A percentile compares a stretch with the other conserved stretches of the same genome.
These are phyloP conservation scores for Crithidia brevicula DNA, from an alignment of 208 protist genomes.

Conservation along the genomic window DNA sequence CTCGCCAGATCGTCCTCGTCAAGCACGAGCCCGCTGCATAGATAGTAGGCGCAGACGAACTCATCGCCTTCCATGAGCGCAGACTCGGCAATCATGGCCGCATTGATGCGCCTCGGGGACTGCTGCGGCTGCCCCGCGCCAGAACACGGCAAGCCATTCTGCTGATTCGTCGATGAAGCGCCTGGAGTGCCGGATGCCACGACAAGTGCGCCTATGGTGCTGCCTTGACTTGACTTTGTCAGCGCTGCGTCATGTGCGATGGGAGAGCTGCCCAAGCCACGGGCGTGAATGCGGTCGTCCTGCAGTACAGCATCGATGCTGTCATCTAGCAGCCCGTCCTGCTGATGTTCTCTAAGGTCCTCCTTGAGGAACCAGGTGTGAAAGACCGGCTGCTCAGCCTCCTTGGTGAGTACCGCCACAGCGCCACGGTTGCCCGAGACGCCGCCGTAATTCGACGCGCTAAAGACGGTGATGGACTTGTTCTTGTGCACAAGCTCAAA, in stretches of 20 bases:
- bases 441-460: conserved; percentile 87
- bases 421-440: conserved; percentile 97
- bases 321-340: conserved; percentile 13
- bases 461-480: conserved; percentile 82
- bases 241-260: no score
- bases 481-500: conserved; percentile 77
- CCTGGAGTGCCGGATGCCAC: not conserved
- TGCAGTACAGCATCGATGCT: conserved; percentile 13
- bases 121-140: not conserved
- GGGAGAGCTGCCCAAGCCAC: no score
- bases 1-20: conserved; percentile 20
- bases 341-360: conserved; percentile 31
- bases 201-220: conserved; percentile 2
- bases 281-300: conserved; percentile 11
- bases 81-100: conserved; percentile 12
- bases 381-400: conserved; percentile 62
- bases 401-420: conserved; percentile 80
- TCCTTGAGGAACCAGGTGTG: conserved; percentile 84
- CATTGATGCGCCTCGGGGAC: conserved; percentile 10
- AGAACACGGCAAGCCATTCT: not conserved
- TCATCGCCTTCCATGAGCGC: conserved; percentile 35
- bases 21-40: conserved; percentile 19
- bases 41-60: conserved; percentile 45
- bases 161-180: not conserved
- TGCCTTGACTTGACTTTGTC: not conserved